Percentiles rank a stretch among this genome's conserved stretches.
Conservation (phyloP, 345 rosid species). For the Ceriops tagal region DNA sequence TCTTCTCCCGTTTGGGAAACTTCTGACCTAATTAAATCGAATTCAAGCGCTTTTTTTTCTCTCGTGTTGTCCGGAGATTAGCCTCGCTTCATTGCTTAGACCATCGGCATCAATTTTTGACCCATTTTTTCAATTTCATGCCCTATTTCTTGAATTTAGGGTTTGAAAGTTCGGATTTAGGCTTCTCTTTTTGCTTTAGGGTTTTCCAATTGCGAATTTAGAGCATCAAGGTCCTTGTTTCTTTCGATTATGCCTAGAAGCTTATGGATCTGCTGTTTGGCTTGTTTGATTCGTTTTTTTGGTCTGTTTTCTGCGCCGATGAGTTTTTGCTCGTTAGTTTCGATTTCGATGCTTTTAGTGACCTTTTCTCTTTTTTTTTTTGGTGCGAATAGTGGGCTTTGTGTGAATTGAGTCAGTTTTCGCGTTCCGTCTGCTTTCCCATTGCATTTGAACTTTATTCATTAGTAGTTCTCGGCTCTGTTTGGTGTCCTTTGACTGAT, state of each 20-base stretch:
- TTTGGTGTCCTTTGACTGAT: neutral
- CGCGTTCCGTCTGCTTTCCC: neutral
- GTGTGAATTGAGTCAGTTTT: constrained; percentile 4
- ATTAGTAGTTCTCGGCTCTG: constrained; percentile 5
- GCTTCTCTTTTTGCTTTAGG: constrained; percentile 23
- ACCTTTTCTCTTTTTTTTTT: neutral
- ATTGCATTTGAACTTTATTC: constrained; percentile 20
- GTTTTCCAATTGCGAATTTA: constrained; percentile 33
- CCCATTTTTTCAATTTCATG: constrained; percentile 20
- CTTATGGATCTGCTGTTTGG: constrained; percentile 55
- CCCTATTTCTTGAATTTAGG: constrained; percentile 19
- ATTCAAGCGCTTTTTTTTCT: constrained; percentile 10
- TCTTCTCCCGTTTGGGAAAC: constrained; percentile 12
- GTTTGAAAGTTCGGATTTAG: constrained; percentile 22
- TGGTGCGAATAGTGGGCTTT: constrained; percentile 10
- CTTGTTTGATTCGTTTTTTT: constrained; percentile 22
- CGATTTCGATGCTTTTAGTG: constrained; percentile 8
- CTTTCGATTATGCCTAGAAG: constrained; percentile 19
- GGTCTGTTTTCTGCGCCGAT: constrained; percentile 11
- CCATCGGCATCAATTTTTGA: constrained; percentile 22
- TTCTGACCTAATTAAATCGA: constrained; percentile 29
- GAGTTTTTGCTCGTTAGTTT: constrained; percentile 15
- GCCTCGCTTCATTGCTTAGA: constrained; percentile 22
- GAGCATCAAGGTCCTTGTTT: constrained; percentile 38
- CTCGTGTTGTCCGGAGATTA: constrained; percentile 19